Evolutionary conservation across 257 asterid genomes (phyloP), one percentile per base, ranked within the genome.

Genomic region (Solanum sparsipilum): DNA sequence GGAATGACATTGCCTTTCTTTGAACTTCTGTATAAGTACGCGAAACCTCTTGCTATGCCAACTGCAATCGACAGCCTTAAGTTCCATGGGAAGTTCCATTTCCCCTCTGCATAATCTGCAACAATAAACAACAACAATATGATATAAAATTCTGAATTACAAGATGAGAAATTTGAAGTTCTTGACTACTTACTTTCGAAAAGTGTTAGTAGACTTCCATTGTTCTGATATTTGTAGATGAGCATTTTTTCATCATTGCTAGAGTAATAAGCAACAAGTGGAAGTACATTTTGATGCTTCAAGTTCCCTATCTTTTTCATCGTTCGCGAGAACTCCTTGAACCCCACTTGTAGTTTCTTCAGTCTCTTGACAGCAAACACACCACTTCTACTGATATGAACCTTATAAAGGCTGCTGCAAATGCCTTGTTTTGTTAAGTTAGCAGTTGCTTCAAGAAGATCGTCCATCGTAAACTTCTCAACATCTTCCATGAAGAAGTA

Each of bases 211-310:
- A 93, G 89, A 70, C 94, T 93, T 39, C 95, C 93, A 87, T 89
- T 92, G 36, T 38, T 84, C 67, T 92, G 93, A 84, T 90, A 93
- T 70, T 68, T 72, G 87, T 93, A 93, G 68, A 92, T 83, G 6
- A 93, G 89, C 86, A 91, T 90, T 82, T 92, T 93, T 84, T 91
- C 92, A 2, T 91, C 89, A 27, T 27, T 85, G 52, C 90, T 78
- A 73, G 93, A 90, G 74, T 87, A 83, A 89, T 89, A 93, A 71
- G 89, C 93, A 71, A 92, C 84, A 36, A 90, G 93, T 41, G 93
- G 91, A 32, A 92, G 93, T 7, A 93, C 56, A 85, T 92, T 92
- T 31, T 89, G 90, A 89, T 93, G 95, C 90, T 87, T 93, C 90
- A 91, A 84, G 44, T 75, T 86, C 21, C 94, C 94, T 1, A 93